Evolutionary conservation across 441 rosid genomes (phyloP).

Genomic region (Croton setiger): DNA sequence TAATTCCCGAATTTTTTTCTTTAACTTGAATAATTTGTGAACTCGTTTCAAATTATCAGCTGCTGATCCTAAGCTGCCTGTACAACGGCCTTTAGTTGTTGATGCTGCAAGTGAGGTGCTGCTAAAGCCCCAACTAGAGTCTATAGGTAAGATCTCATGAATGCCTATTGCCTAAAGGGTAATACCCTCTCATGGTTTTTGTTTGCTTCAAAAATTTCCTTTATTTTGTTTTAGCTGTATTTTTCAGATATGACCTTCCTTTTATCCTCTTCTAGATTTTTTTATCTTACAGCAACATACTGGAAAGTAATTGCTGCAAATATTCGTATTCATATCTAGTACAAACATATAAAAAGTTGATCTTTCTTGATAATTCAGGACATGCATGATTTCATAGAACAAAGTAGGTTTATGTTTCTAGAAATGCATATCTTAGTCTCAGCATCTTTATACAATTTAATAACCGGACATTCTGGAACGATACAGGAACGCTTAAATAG

Average conservation of each 20-base stretch:
- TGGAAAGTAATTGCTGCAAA: neutral
- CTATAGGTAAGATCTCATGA: slow-evolving; percentile 43
- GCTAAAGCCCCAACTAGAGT: slow-evolving; percentile 40
- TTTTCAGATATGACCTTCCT: neutral
- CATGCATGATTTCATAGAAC: neutral
- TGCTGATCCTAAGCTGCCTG: slow-evolving; percentile 22
- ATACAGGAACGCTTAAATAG: neutral
- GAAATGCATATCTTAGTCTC: neutral
- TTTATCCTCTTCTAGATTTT: neutral
- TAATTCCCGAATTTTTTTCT: neutral
- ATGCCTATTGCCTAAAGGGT: neutral
- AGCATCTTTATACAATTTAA: neutral
- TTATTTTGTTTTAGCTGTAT: neutral
- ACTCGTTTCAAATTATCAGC: slow-evolving; percentile 26
- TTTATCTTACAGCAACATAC: neutral
- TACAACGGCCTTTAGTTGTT: slow-evolving; percentile 38
- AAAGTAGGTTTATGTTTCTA: neutral
- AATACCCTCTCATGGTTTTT: neutral
- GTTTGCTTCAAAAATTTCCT: neutral
- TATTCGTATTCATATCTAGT: neutral
- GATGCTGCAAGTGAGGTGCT: slow-evolving; percentile 44
- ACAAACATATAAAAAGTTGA: neutral
- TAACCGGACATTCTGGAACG: neutral
- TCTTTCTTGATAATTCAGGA: neutral
- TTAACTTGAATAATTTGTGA: neutral